phyloP scores from a whole-genome alignment of 257 asterid genomes.

The Primulina eburnea region DNA sequence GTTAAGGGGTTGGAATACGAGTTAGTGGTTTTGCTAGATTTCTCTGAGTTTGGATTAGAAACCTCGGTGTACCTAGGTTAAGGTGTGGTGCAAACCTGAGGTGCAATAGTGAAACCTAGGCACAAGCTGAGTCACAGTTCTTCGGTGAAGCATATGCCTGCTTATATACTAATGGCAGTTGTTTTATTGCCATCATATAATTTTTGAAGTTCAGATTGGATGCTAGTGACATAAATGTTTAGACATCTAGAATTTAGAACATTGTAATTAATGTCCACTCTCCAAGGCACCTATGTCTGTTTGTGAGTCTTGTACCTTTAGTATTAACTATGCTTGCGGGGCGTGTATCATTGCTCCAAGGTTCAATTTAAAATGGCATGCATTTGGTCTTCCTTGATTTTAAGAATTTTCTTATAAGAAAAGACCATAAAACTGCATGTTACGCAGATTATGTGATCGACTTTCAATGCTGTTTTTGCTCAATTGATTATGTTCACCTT shows the following conservation, averaged over 20 bases:
- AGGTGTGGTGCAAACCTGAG: neutral
- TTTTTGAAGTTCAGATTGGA: neutral
- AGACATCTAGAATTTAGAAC: neutral
- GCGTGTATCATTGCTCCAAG: slow-evolving; percentile 2
- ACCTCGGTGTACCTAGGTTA: neutral
- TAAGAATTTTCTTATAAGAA: neutral
- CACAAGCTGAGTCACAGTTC: neutral
- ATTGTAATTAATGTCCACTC: no score
- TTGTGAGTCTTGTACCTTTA: neutral
- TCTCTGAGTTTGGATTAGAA: neutral
- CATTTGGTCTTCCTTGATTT: neutral
- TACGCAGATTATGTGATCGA: slow-evolving; percentile 6
- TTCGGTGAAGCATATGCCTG: neutral
- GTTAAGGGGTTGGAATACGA: slow-evolving; percentile 5
- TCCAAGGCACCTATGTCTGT: neutral
- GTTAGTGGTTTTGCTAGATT: neutral
- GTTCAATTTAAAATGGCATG: neutral
- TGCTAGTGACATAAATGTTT: neutral
- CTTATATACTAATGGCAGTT: neutral
- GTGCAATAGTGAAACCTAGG: neutral
- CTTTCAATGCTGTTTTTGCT: slow-evolving; percentile 11
- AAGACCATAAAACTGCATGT: slow-evolving; percentile 1
- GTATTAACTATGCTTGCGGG: neutral
- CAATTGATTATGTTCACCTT: slow-evolving; percentile 4
- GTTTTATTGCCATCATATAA: neutral